Evolutionary conservation across 1,139 yeast genomes (phyloP), one percentile per base, ranked within the genome.

Genomic region (Ogataea hybrid): DNA sequence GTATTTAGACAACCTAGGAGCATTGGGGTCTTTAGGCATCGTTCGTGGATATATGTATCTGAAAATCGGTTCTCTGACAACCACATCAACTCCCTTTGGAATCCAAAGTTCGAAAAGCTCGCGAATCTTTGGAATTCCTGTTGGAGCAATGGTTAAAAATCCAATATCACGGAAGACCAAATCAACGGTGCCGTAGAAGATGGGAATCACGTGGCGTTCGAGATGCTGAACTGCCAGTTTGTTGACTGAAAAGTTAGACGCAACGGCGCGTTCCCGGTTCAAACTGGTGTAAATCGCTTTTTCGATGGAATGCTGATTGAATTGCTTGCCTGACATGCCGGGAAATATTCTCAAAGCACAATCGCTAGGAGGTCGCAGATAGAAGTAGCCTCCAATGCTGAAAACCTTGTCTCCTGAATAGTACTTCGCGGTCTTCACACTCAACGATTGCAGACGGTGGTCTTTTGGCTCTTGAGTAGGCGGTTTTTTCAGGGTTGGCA

Each of bases 121-220:
- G 12, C 31, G 37, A 3, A 35, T 21, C 4, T 18, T 14, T 42
- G 65, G 66, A 2, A 59, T 48, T 2, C 95, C 92, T 0, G 84
- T 79, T 1, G 88, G 81, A 18, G 73, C 74, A 28, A 87, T 59
- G 41, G 81, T 79, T 2, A 87, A 52, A 49, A 75, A 79, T 0
- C 96, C 96, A 12, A 84, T 58, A 41, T 84, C 84, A 37, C 81
- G 77, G 11, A 88, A 55, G 0, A 86, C 86, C 21, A 87, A 56
- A 52, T 85, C 92, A 15, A 84, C 68, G 2, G 79, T 66, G 0
- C 90, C 94, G 39, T 64, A 66, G 51, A 82, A 82, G n/a, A 86
- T 85, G 0, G 90, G 89, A 5, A 83, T 65, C 3, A 75, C 66
- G 47, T 68, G 79, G 41, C 78, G 64, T 2, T 61, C 67, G 50